Base-by-base conservation (phyloP, 768 basidiomycete genomes). In the Candolleomyces aberdarensis region DNA sequence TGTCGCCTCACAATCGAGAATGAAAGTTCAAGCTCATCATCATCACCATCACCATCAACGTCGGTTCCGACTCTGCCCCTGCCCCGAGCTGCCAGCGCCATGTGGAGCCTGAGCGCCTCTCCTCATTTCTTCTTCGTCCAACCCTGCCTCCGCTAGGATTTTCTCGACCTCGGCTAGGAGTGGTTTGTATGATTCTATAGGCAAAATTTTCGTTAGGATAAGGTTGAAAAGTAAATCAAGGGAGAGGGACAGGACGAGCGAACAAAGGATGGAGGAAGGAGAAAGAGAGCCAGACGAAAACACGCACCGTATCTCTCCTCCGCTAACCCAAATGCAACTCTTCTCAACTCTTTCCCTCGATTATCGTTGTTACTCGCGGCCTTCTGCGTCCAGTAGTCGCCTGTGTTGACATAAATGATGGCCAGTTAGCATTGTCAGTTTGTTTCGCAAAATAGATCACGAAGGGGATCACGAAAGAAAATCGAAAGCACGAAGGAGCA, bases 121-220 rank as follows among this genome's bases (percentile, higher is more conserved):
- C 65, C 79, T 79, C 82, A 92, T 90, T 66, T 93, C 91, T 20
- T 91, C 88, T 62, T 91, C 89, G 60, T 95, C 91, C 56, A 95
- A 71, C 0, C 92, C 94, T 0, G 94, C 93, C 65, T 92, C 92
- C 10, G 82, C 84, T 55, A 94, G 72, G 47, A 95, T 94, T 65
- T 83, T 88, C 69, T 93, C 92, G 2, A 94, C 88, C 69, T 95
- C 91, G 63, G 87, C 77, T 17, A 96, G 71, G 6, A 92, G 81
- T 0, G 93, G 94, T 67, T 93, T 91, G 69, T 96, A 96, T 40
- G 77, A 78, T n/a, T 75, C 91, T 36, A 36, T 36, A 8, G 2
- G 36, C 2, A 36, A n/a, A n/a, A 2, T 2, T 36, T 36, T 36
- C 36, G 5, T 36, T 11, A 36, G 36, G 36, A 36, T 11, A 2